Evolutionary conservation across 2,329 filamentous ascomycete species (phyloP).

Genomic region (Chaetoscypha palmicola): DNA sequence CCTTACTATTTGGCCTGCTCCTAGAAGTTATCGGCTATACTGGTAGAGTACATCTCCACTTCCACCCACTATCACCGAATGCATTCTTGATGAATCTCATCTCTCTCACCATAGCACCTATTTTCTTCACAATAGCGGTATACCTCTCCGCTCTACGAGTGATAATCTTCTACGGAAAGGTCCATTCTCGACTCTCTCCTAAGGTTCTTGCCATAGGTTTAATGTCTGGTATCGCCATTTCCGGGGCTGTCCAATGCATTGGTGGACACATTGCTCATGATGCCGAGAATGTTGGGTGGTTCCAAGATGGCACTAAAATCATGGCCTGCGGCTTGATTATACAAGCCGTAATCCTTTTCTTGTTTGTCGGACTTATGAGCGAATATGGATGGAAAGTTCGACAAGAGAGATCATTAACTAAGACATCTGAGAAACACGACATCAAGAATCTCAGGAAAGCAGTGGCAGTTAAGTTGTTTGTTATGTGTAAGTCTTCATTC

Average conservation of each 20-base stretch:
- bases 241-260: conserved; percentile 48
- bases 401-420: neutral
- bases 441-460: neutral
- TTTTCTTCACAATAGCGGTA: conserved; percentile 53
- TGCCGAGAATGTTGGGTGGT: conserved; percentile 9
- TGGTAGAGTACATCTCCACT: conserved; percentile 46
- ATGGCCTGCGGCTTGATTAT: conserved; percentile 51
- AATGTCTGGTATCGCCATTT: conserved; percentile 46
- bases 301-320: conserved; percentile 42
- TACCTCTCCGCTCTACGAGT: conserved; percentile 50
- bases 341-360: conserved; percentile 43
- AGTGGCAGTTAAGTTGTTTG: neutral
- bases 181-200: conserved; percentile 38
- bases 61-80: conserved; percentile 40
- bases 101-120: conserved; percentile 54
- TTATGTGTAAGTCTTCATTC: neutral
- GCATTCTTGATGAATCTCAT: conserved; percentile 43
- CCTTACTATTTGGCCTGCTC: conserved; percentile 44
- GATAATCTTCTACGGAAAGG: conserved; percentile 36
- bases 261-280: conserved; percentile 45
- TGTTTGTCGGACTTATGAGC: conserved; percentile 21
- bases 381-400: conserved; percentile 8
- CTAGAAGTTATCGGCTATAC: conserved; percentile 52
- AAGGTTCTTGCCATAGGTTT: conserved; percentile 44
- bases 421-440: neutral